Evolutionary conservation across 1,139 yeast species (phyloP).

Genomic region (Candida tropicalis): DNA sequence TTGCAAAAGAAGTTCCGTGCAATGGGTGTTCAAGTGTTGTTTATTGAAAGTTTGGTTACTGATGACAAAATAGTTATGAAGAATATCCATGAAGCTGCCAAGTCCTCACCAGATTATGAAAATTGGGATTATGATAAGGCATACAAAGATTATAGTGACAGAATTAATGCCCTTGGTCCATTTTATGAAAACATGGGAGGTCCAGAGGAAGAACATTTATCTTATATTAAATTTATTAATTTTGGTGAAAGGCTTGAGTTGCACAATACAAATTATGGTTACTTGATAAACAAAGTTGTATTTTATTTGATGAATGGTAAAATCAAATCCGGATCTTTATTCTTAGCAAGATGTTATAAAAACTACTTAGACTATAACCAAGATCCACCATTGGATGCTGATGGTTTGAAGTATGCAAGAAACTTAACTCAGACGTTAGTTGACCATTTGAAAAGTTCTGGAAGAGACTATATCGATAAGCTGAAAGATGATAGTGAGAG

Average conservation of each 20-base stretch:
- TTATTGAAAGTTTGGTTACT: constrained; percentile 86
- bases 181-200: constrained; percentile 55
- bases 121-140: constrained; percentile 72
- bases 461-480: constrained; percentile 32
- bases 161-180: constrained; percentile 54
- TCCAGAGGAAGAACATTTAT: constrained; percentile 50
- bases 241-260: constrained; percentile 87
- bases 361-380: constrained; percentile 54
- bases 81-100: constrained; percentile 80
- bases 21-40: constrained; percentile 72
- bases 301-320: constrained; percentile 87
- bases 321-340: constrained; percentile 83
- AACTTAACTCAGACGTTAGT: constrained; percentile 40
- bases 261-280: constrained; percentile 82
- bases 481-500: constrained; percentile 49
- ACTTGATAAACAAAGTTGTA: constrained; percentile 84
- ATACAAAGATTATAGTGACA: constrained; percentile 57
- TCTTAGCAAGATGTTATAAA: constrained; percentile 81
- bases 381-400: constrained; percentile 69
- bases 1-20: constrained; percentile 56
- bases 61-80: constrained; percentile 68
- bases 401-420: constrained; percentile 57
- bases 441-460: constrained; percentile 35
- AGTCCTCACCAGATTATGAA: constrained; percentile 83
- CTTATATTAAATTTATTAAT: constrained; percentile 82